Evolutionary conservation across 257 asterid genomes (phyloP), one percentile per base, ranked within the genome.

Genomic region (Fraxinus pennsylvanica): DNA sequence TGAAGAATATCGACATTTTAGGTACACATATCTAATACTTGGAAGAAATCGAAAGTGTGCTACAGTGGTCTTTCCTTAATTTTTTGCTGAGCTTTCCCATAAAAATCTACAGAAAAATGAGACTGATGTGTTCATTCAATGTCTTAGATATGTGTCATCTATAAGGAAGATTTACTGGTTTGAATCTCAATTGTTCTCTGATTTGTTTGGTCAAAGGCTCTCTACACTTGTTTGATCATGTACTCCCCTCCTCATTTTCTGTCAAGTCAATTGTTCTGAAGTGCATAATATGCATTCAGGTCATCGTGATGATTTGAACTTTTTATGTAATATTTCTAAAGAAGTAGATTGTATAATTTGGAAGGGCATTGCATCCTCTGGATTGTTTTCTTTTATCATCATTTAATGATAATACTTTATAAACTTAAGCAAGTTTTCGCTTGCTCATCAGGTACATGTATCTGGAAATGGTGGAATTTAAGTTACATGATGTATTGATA

Each of bases 401-500:
- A 14, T 14, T 43, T 43, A 10, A 43, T 43, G 50, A 43, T 10
- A 47, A 17, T 54, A 6, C 65, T 54, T 6, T 17, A 21, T 54
- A 5, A 54, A 54, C 25, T 15, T 54, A 54, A 54, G 65, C 17
- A 22, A 21, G 65, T n/a, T 74, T 66, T 13, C 29, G 68, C 74
- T 30, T 3, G 9, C 14, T 19, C 43, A 4, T 71, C 82, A 94
- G 98, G 88, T 95, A 87, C 88, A 77, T 95, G 94, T 94, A 93
- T 82, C 85, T 95, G 79, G 99, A 95, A 83, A 95, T 95, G 99
- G 86, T 86, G 83, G 97, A 93, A 85, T 95, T 91, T 73, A 91
- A 90, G 84, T 85, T 93, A 74, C 89, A 90, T 6, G 96, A 95
- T 59, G 94, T 92, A 38, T 82, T 95, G 86, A 88, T 89, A 39